Evolutionary conservation across 2,329 filamentous ascomycete species (phyloP).

Genomic region (Claviceps sp.): DNA sequence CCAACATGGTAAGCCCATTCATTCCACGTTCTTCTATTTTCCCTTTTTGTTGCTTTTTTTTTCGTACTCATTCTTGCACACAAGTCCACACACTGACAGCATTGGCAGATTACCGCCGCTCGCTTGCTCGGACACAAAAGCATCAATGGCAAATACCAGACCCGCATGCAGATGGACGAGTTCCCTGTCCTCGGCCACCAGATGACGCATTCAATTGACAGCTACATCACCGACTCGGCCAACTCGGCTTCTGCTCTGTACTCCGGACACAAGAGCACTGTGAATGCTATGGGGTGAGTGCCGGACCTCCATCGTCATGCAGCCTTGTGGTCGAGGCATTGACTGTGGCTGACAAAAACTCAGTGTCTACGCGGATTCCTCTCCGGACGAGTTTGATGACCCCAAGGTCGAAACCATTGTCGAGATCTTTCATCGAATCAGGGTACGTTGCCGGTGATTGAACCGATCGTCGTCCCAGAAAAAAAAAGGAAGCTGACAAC

Average conservation of each 20-base stretch:
- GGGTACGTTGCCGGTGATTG: conserved; percentile 30
- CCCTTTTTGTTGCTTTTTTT: neutral
- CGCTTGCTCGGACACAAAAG: conserved; percentile 70
- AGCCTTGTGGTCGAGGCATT: neutral
- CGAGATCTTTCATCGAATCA: conserved; percentile 60
- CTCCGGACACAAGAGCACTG: conserved; percentile 69
- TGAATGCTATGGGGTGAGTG: conserved; percentile 59
- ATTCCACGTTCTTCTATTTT: neutral
- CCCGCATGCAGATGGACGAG: conserved; percentile 61
- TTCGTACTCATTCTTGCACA: neutral
- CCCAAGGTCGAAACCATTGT: conserved; percentile 78
- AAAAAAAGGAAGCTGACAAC: neutral
- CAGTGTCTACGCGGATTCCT: conserved; percentile 64
- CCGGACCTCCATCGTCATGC: neutral
- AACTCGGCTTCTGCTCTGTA: conserved; percentile 76
- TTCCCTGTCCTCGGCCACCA: conserved; percentile 80
- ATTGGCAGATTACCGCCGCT: conserved; percentile 51
- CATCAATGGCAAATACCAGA: conserved; percentile 75
- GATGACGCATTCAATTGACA: conserved; percentile 79
- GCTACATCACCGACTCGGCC: conserved; percentile 75
- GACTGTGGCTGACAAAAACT: neutral
- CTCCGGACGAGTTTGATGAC: conserved; percentile 60
- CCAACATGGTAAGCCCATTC: conserved; percentile 43
- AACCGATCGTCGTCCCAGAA: no score
- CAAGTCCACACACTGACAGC: neutral